Conservation (phyloP, 305 asterid genomes). For the Fraxinus floribunda region DNA sequence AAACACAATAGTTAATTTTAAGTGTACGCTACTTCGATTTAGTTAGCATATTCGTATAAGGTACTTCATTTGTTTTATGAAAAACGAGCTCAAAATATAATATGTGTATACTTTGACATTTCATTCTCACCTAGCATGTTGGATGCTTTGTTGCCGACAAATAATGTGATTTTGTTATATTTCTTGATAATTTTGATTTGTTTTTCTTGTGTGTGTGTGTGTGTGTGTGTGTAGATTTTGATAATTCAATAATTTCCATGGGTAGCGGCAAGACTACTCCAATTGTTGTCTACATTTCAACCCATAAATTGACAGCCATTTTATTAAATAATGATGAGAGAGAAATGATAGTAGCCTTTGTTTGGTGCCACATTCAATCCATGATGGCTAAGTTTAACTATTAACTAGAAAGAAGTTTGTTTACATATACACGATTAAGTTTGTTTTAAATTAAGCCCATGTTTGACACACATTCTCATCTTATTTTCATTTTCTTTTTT, state of each 20-base stretch:
- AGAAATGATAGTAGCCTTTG: not conserved
- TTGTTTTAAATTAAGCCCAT: no score
- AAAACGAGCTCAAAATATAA: not conserved
- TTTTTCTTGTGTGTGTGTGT: not conserved
- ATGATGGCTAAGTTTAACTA: not conserved
- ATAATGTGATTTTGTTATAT: not conserved
- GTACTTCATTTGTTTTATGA: no score
- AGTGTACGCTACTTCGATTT: not conserved
- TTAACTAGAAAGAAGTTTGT: not conserved
- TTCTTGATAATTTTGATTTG: not conserved
- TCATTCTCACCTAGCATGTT: not conserved
- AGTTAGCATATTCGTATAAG: not conserved
- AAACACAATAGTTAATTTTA: not conserved
- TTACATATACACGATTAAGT: not conserved
- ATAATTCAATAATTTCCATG: not conserved
- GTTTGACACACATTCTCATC: no score
- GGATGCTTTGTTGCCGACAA: not conserved
- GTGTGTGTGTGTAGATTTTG: no score
- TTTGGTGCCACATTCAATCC: not conserved
- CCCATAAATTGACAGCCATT: not conserved
- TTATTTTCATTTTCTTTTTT: no score
- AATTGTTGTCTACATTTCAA: not conserved
- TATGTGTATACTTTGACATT: not conserved
- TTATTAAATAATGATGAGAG: no score
- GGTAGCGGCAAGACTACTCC: not conserved